A percentile compares a stretch with the other conserved stretches of the same genome.
Evolutionary conservation across 2,329 filamentous ascomycete genomes (phyloP).

Genomic region (Magnaporthiopsis poae): DNA sequence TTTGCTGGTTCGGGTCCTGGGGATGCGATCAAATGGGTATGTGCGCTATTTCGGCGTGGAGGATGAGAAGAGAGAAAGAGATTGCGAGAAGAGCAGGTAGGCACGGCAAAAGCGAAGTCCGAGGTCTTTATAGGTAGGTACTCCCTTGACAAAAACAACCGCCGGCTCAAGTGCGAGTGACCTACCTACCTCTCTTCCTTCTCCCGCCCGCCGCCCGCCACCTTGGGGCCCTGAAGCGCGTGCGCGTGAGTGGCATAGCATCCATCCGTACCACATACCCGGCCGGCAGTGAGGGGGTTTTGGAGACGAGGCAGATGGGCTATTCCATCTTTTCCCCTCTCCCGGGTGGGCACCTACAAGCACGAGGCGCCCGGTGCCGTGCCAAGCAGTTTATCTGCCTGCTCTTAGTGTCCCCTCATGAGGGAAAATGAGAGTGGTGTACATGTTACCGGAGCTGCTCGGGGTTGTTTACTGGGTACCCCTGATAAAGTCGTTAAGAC

Average conservation of each 20-base stretch:
- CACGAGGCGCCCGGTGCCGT: neutral
- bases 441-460: neutral
- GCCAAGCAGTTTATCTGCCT: too few species aligned
- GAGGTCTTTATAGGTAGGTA: neutral
- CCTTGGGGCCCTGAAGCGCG: neutral
- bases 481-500: too few species aligned
- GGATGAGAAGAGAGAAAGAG: neutral
- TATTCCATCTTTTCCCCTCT: neutral
- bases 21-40: neutral
- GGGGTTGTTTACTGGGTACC: neutral
- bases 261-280: neutral
- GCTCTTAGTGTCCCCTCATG: neutral
- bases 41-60: neutral
- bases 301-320: neutral
- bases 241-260: neutral
- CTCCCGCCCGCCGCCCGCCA: neutral
- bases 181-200: neutral
- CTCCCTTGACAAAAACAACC: neutral
- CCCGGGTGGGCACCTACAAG: neutral
- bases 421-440: neutral
- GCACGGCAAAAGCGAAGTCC: neutral
- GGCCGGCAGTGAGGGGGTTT: too few species aligned
- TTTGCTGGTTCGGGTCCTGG: neutral
- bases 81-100: neutral
- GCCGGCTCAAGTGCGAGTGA: neutral